phyloP scores from a whole-genome alignment of 805 yeast species.

The Pichia exigua region DNA sequence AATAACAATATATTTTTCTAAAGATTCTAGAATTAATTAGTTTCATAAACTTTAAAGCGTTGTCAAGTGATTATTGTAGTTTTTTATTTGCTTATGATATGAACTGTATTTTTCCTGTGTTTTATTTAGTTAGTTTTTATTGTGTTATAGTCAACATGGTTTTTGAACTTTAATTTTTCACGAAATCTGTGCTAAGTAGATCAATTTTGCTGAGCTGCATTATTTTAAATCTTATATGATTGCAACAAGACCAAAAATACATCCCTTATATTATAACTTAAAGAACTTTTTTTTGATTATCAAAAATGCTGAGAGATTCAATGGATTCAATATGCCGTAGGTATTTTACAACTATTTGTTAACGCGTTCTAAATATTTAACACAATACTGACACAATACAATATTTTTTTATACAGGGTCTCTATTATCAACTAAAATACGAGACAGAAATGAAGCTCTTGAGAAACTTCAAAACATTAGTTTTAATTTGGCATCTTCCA shows the following conservation, averaged over 20 bases:
- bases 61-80: no score
- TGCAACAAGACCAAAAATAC: not conserved
- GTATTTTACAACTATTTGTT: not conserved
- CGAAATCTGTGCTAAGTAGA: not conserved
- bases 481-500: slow-evolving; percentile 17
- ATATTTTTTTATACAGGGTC: slow-evolving; percentile 10
- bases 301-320: slow-evolving; percentile 2
- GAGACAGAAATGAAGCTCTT: slow-evolving; percentile 49
- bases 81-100: not conserved
- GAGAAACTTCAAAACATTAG: slow-evolving; percentile 29
- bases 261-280: not conserved
- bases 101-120: no score
- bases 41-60: no score
- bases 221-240: not conserved
- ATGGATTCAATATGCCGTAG: slow-evolving; percentile 9
- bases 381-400: not conserved
- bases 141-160: not conserved
- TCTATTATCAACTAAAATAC: slow-evolving; percentile 43
- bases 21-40: no score
- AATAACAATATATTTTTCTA: not conserved
- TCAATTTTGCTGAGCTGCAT: not conserved
- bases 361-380: not conserved
- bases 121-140: no score
- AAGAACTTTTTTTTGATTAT: not conserved
- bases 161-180: not conserved